Base-by-base conservation (phyloP, 2,329 filamentous ascomycete species). In the Alternaria postmessia region DNA sequence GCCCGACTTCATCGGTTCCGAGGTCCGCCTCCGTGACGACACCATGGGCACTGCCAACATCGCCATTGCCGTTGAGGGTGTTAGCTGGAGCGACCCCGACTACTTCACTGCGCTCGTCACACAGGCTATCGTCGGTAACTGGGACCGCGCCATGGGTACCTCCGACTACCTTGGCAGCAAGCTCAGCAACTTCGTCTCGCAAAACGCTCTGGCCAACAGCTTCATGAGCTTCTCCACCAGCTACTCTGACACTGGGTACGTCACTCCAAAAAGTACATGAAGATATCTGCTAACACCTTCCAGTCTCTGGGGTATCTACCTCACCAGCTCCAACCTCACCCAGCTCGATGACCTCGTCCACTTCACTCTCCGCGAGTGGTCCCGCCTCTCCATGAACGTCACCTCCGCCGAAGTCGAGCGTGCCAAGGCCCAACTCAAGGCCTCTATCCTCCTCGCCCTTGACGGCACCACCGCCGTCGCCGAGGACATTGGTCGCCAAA, bases 161-260 rank as follows among this genome's bases (percentile, higher is more conserved):
- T 95, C 95, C 62, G 91, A 94, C 69, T 95, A 97, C 86, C 91
- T 97, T 78, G 95, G 96, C 75, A 97, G 93, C 91, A 97, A 96
- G 88, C 92, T 99, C 75, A 97, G 93, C 86, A 89, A 91, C 69
- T 93, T 95, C 76, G 90, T 99, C 71, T 92, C 96, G 87, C 90
- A 96, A 83, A 89, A 98, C 84, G 90, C 94, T 81, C 88, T 99
- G 65, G 95, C 95, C 82, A 99, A 97, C 86, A 97, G 94, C 88
- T 99, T 97, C 88, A 99, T 99, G 96, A 96, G 92, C 86, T 99
- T 99, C 86, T 97, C 94, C 69, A 99, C 95, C 71, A 97, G 93
- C 87, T 99, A 99, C 85, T 98, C 94, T 79, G 95, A 99, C 82
- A 99, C 95, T 80, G 95, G 94, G 93, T 97, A 88, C 82, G 89